These are phyloP conservation scores for Aspergillus luchuensis DNA, from an alignment of 2,329 filamentous ascomycete genomes.

Conservation along the genomic window DNA sequence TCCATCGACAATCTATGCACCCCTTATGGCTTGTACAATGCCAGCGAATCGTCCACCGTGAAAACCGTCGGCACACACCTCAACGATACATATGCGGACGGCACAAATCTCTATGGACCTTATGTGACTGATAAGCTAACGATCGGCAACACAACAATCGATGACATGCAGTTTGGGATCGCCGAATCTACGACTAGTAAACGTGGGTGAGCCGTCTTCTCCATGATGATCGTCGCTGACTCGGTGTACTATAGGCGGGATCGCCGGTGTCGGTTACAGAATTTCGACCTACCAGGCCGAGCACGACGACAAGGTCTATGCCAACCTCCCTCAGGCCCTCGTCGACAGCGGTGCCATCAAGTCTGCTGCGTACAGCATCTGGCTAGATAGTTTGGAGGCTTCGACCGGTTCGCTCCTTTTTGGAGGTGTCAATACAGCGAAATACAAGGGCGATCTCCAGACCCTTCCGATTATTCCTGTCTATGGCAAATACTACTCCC, in stretches of 20 bases:
- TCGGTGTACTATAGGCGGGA: constrained; percentile 43
- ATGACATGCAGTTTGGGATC: constrained; percentile 17
- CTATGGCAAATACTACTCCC: constrained; percentile 57
- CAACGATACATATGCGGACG: constrained; percentile 81
- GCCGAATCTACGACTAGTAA: constrained; percentile 7
- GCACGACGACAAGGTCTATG: constrained; percentile 28
- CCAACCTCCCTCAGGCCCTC: constrained; percentile 67
- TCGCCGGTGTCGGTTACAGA: constrained; percentile 78
- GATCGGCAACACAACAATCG: constrained; percentile 10
- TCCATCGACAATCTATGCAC: constrained; percentile 52
- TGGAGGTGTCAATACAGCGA: constrained; percentile 67
- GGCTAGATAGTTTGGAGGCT: constrained; percentile 68
- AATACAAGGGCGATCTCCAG: constrained; percentile 61
- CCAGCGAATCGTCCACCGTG: constrained; percentile 73
- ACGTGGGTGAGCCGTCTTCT: constrained; percentile 57
- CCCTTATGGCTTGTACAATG: constrained; percentile 66
- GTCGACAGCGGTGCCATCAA: constrained; percentile 60
- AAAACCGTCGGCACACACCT: constrained; percentile 69
- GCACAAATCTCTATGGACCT: constrained; percentile 71
- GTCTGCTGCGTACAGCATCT: constrained; percentile 70
- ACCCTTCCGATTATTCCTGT: constrained; percentile 64
- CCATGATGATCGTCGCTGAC: constrained; percentile 45
- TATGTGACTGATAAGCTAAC: constrained; percentile 55
- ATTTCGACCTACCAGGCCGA: constrained; percentile 64
- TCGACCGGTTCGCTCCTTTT: constrained; percentile 68